Evolutionary conservation across 495 filamentous ascomycete genomes (phyloP).

Genomic region (Apiosordaria backusii): DNA sequence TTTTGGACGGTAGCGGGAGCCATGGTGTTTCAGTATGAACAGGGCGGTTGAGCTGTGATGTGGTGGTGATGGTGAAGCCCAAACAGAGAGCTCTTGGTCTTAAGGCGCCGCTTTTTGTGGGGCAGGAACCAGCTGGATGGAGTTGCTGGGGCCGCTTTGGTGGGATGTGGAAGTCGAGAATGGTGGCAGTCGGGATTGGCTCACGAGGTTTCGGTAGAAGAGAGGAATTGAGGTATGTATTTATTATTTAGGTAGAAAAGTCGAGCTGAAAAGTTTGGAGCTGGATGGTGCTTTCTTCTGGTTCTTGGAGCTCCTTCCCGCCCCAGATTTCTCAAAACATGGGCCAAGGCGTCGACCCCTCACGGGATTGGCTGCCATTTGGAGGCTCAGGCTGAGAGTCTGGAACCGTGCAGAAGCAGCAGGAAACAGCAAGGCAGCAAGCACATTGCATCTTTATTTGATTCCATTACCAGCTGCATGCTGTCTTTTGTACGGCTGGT

Average conservation of each 20-base stretch:
- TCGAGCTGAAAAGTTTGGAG: not conserved
- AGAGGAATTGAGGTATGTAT: not conserved
- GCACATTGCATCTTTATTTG: not conserved
- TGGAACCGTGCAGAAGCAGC: constrained; percentile 31
- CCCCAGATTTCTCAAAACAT: constrained; percentile 15
- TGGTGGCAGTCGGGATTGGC: not conserved
- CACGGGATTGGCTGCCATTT: constrained; percentile 20
- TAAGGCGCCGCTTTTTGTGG: constrained; percentile 1
- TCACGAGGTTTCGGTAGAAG: not conserved
- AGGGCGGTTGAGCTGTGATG: not conserved
- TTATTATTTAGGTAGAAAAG: not conserved
- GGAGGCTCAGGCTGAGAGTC: constrained; percentile 22
- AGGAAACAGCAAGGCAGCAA: constrained; percentile 11
- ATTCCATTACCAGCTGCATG: not conserved
- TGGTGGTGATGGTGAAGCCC: not conserved
- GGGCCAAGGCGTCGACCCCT: constrained; percentile 21
- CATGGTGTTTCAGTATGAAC: constrained; percentile 37
- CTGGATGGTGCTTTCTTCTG: not conserved
- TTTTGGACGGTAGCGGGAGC: constrained; percentile 51
- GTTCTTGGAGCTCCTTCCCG: not conserved
- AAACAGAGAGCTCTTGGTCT: not conserved
- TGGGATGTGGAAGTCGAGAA: not conserved
- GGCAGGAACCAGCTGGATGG: not conserved
- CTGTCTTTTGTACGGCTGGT: not conserved
- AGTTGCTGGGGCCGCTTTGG: not conserved